Evolutionary conservation across 345 rosid species (phyloP).

Genomic region (Murraya paniculata): DNA sequence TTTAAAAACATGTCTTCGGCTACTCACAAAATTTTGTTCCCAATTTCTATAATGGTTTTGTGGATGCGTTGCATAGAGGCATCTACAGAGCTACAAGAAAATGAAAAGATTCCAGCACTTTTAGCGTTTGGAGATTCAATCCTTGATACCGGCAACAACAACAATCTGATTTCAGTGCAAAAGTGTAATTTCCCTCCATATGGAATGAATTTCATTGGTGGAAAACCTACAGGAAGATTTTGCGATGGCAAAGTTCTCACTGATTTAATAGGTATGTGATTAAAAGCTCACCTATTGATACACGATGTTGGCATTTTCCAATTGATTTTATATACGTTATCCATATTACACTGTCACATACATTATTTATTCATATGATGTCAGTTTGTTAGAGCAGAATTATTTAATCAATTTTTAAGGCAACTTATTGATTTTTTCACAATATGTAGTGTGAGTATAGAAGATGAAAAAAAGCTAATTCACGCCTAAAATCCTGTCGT

Average conservation of each 20-base stretch:
- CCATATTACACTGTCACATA: no score
- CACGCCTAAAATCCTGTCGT: no score
- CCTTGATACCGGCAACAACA: slow-evolving; percentile 38
- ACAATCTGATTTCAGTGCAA: slow-evolving; percentile 12
- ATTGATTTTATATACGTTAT: no score
- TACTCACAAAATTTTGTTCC: not conserved
- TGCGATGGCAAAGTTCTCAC: slow-evolving; percentile 33
- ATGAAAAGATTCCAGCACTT: slow-evolving; percentile 22
- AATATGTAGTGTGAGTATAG: no score
- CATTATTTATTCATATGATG: no score
- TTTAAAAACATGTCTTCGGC: not conserved
- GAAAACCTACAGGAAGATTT: slow-evolving; percentile 34
- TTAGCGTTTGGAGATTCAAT: slow-evolving; percentile 42
- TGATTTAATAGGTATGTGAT: slow-evolving; percentile 31
- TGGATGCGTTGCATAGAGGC: not conserved
- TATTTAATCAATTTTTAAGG: no score
- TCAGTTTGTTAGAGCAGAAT: no score
- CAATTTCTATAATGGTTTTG: not conserved
- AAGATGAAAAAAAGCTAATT: no score
- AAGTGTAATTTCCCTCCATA: slow-evolving; percentile 35
- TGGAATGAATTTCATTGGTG: slow-evolving; percentile 29
- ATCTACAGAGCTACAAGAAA: not conserved
- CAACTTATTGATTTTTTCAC: no score
- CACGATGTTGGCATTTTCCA: not conserved
- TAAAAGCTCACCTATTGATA: not conserved